Evolutionary conservation across 2,329 filamentous ascomycete species (phyloP).

Genomic region (Cladosporium austrohemisphaericum): DNA sequence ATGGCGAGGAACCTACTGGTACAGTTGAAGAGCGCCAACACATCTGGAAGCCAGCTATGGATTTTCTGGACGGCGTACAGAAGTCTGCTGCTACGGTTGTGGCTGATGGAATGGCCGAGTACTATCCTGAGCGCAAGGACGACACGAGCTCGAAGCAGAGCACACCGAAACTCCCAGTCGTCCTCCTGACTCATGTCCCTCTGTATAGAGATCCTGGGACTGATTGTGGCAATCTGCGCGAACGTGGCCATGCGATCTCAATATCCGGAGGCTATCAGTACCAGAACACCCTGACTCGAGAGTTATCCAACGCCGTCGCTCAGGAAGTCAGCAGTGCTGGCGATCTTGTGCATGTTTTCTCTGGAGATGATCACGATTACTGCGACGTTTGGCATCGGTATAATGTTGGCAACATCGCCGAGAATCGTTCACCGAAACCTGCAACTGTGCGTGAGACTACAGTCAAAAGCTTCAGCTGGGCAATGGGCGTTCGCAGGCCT

Average conservation of each 20-base stretch:
- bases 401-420: constrained; percentile 21
- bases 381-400: constrained; percentile 78
- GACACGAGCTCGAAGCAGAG: constrained; percentile 1
- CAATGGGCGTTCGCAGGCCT: constrained; percentile 86
- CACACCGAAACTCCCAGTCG: constrained; percentile 67
- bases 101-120: constrained; percentile 57
- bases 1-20: constrained; percentile 51
- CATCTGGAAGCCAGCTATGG: constrained; percentile 71
- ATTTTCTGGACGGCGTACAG: constrained; percentile 69
- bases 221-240: constrained; percentile 80
- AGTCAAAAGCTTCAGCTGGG: constrained; percentile 92
- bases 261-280: constrained; percentile 87
- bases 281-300: constrained; percentile 81
- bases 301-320: constrained; percentile 71
- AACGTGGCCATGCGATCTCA: constrained; percentile 79
- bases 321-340: constrained; percentile 60
- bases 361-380: constrained; percentile 96
- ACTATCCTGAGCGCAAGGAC: constrained; percentile 35
- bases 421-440: constrained; percentile 33
- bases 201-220: constrained; percentile 78
- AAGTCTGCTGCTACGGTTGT: constrained; percentile 64
- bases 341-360: constrained; percentile 82
- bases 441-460: constrained; percentile 69
- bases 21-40: constrained; percentile 21
- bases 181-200: constrained; percentile 87